A percentile compares a stretch with the other conserved stretches of the same genome.
These are phyloP conservation scores for Flaveria floridana DNA, from an alignment of 140 eudicot species.

Conservation along the genomic window DNA sequence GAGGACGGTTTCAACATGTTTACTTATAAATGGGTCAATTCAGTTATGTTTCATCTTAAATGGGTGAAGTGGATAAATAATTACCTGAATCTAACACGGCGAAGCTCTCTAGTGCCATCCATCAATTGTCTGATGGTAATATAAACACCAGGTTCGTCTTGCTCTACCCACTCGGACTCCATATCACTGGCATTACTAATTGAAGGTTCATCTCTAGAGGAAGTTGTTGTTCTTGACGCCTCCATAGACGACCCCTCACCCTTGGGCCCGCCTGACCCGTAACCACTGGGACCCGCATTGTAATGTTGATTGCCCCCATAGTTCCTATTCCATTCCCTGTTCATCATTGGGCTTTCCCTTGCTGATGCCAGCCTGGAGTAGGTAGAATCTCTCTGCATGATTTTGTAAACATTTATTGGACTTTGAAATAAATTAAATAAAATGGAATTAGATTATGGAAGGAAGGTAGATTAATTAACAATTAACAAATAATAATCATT, in stretches of 20 bases:
- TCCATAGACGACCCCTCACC: slow-evolving; percentile 80
- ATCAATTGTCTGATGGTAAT: slow-evolving; percentile 90
- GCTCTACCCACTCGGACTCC: slow-evolving; percentile 97
- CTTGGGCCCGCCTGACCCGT: slow-evolving; percentile 48
- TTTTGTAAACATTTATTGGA: background rate
- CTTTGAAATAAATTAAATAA: background rate
- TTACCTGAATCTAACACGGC: slow-evolving; percentile 99
- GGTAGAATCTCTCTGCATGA: slow-evolving; percentile 73
- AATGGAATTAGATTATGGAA: background rate
- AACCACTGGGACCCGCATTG: slow-evolving; percentile 63
- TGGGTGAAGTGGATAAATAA: background rate
- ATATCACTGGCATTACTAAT: slow-evolving; percentile 90
- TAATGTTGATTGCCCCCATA: slow-evolving; percentile 47
- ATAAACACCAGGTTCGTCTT: slow-evolving; percentile 97
- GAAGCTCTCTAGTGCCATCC: slow-evolving; percentile 92
- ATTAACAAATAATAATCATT: too few relatives aligned
- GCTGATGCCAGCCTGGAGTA: slow-evolving; percentile 83
- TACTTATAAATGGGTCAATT: background rate
- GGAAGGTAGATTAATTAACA: slow-evolving; percentile 6
- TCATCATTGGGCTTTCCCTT: slow-evolving; percentile 84
- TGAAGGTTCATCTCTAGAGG: slow-evolving; percentile 91
- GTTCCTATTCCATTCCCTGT: slow-evolving; percentile 72
- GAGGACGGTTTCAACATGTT: background rate
- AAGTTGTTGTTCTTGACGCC: slow-evolving; percentile 84
- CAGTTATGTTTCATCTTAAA: background rate